phyloP scores from a whole-genome alignment of 1,139 yeast genomes.

The Saccharomyces hybrid region DNA sequence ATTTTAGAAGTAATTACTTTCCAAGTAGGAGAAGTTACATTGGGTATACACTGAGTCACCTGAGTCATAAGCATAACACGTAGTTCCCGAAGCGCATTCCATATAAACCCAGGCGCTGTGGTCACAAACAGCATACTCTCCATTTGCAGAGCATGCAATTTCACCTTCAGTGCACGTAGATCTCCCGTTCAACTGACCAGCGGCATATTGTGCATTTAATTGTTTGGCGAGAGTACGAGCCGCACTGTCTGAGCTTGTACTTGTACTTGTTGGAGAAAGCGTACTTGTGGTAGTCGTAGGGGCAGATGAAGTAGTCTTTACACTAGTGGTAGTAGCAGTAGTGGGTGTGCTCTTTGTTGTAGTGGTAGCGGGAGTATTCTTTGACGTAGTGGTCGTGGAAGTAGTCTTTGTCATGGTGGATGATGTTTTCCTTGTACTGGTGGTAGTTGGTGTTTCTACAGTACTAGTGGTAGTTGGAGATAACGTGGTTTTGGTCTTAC shows the following conservation, averaged over 20 bases:
- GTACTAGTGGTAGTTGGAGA: not conserved
- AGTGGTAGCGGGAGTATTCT: not conserved
- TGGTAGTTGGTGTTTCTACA: not conserved
- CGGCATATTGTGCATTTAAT: constrained; percentile 31
- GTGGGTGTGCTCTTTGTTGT: not conserved
- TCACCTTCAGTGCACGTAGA: constrained; percentile 41
- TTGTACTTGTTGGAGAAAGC: constrained; percentile 7
- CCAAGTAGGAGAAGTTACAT: constrained; percentile 31
- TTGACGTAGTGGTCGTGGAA: no score
- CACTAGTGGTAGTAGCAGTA: constrained; percentile 6
- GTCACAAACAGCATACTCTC: constrained; percentile 47
- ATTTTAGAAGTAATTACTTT: constrained; percentile 13
- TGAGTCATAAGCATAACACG: constrained; percentile 44
- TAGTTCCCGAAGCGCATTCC: constrained; percentile 51
- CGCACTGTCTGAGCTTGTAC: constrained; percentile 15
- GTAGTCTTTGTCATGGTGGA: not conserved
- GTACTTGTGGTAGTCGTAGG: constrained; percentile 9
- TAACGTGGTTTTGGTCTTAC: not conserved
- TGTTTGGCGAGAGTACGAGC: constrained; percentile 37
- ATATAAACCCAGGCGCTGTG: constrained; percentile 47
- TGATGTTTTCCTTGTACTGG: not conserved
- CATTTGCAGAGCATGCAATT: constrained; percentile 42
- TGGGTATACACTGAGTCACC: constrained; percentile 35
- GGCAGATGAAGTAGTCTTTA: constrained; percentile 2
- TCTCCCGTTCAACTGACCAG: constrained; percentile 28